Conservation (phyloP, 495 filamentous ascomycete genomes). For the Tuber microsphaerosporum region DNA sequence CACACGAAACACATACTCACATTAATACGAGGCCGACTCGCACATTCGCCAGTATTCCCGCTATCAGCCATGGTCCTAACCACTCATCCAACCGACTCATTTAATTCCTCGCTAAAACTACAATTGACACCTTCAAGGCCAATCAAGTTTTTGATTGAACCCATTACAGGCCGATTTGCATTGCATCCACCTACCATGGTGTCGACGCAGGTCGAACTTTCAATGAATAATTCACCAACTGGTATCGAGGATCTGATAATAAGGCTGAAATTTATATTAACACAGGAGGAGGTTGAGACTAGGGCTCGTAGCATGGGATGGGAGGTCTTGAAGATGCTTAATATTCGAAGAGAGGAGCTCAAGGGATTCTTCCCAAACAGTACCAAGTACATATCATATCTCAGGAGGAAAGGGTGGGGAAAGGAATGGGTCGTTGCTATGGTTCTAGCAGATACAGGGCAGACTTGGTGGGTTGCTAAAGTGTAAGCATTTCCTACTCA, state of each 20-base stretch:
- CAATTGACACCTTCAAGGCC: constrained; percentile 57
- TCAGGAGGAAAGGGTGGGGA: constrained; percentile 57
- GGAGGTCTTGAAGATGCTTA: constrained; percentile 50
- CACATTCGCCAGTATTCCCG: constrained; percentile 53
- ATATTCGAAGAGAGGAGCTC: constrained; percentile 51
- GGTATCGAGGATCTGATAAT: constrained; percentile 34
- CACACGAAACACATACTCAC: constrained; percentile 64
- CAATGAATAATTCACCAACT: constrained; percentile 47
- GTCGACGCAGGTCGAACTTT: constrained; percentile 46
- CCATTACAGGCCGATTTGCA: constrained; percentile 56
- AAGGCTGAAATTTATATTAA: constrained; percentile 53
- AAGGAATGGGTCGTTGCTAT: constrained; percentile 62
- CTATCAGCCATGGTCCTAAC: constrained; percentile 51
- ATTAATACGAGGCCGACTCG: constrained; percentile 54
- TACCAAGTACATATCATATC: constrained; percentile 55
- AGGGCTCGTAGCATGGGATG: constrained; percentile 58
- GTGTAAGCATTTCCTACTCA: constrained; percentile 45
- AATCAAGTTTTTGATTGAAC: constrained; percentile 60
- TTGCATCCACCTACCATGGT: constrained; percentile 47
- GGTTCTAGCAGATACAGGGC: constrained; percentile 63
- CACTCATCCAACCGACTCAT: constrained; percentile 54
- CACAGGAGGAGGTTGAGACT: constrained; percentile 56
- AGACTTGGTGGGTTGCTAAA: constrained; percentile 69
- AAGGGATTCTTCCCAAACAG: constrained; percentile 58
- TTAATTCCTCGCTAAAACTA: constrained; percentile 58